Evolutionary conservation across 495 filamentous ascomycete genomes (phyloP).

Genomic region (Penicillium manginii): DNA sequence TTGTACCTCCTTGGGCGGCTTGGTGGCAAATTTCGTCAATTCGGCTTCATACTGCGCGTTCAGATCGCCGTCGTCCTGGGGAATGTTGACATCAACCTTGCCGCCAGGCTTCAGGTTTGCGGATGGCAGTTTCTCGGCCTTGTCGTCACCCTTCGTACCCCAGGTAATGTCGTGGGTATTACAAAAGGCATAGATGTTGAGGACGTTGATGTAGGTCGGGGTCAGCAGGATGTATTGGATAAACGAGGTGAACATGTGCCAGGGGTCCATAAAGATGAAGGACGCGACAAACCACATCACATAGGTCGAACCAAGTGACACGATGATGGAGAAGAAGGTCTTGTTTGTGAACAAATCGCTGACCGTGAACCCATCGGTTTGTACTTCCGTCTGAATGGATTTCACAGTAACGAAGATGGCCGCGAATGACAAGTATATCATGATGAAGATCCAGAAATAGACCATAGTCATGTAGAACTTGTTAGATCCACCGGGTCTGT

Average conservation of each 20-base stretch:
- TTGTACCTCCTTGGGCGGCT: slow-evolving; percentile 66
- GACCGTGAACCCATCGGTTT: slow-evolving; percentile 60
- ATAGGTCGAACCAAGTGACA: slow-evolving; percentile 90
- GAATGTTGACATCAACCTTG: slow-evolving; percentile 91
- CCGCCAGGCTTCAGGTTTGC: slow-evolving; percentile 87
- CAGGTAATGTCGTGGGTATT: slow-evolving; percentile 98
- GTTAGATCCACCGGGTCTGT: slow-evolving; percentile 92
- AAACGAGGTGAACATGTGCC: slow-evolving; percentile 98
- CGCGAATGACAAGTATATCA: slow-evolving; percentile 93
- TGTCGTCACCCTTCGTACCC: slow-evolving; percentile 96
- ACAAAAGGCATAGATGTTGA: slow-evolving; percentile 98
- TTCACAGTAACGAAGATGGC: slow-evolving; percentile 92
- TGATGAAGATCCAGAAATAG: slow-evolving; percentile 94
- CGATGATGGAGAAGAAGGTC: slow-evolving; percentile 90
- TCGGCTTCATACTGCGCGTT: slow-evolving; percentile 95
- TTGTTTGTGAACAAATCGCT: slow-evolving; percentile 78
- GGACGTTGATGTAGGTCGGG: slow-evolving; percentile 92
- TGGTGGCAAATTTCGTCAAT: slow-evolving; percentile 72
- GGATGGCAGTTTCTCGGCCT: slow-evolving; percentile 77
- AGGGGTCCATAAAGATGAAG: slow-evolving; percentile 96
- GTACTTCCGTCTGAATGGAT: slow-evolving; percentile 72
- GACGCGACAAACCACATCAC: slow-evolving; percentile 91
- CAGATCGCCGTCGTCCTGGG: slow-evolving; percentile 81
- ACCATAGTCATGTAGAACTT: slow-evolving; percentile 96
- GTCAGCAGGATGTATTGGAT: slow-evolving; percentile 96